A percentile compares a stretch with the other conserved stretches of the same genome.
These are phyloP conservation scores for Xylaria venustula DNA, from an alignment of 495 filamentous ascomycete genomes.

Conservation along the genomic window DNA sequence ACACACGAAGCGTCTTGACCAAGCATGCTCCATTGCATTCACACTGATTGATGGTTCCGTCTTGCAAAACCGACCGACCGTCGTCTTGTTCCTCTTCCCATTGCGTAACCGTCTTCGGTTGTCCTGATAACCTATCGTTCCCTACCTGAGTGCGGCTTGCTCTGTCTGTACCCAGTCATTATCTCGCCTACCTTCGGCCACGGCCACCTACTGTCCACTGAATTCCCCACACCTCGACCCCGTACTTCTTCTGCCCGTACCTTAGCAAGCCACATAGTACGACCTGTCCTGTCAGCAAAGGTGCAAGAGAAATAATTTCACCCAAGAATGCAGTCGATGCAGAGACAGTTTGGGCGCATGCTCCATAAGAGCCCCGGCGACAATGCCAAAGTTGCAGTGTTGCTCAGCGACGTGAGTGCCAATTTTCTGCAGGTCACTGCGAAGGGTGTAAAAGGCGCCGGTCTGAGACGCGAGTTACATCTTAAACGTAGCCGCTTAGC, in stretches of 20 bases:
- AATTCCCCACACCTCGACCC: background rate
- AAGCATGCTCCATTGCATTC: background rate
- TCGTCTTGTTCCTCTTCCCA: background rate
- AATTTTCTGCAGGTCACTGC: background rate
- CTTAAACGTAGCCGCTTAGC: background rate
- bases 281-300: background rate
- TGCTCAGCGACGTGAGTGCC: constrained; percentile 60
- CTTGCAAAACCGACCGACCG: too few relatives aligned
- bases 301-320: constrained; percentile 19
- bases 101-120: background rate
- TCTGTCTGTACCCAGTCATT: background rate
- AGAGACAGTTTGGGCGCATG: constrained; percentile 71
- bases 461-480: background rate
- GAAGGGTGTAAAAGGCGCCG: background rate
- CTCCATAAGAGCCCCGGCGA: constrained; percentile 68
- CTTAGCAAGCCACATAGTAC: background rate
- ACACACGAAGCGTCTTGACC: background rate
- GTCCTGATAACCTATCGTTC: background rate
- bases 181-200: too few relatives aligned
- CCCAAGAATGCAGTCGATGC: constrained; percentile 72
- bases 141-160: background rate
- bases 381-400: constrained; percentile 71
- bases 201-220: background rate
- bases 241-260: too few relatives aligned
- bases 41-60: too few relatives aligned